Evolutionary conservation across 2,329 filamentous ascomycete species (phyloP), one percentile per base, ranked within the genome.

Genomic region (Boeremia exigua): DNA sequence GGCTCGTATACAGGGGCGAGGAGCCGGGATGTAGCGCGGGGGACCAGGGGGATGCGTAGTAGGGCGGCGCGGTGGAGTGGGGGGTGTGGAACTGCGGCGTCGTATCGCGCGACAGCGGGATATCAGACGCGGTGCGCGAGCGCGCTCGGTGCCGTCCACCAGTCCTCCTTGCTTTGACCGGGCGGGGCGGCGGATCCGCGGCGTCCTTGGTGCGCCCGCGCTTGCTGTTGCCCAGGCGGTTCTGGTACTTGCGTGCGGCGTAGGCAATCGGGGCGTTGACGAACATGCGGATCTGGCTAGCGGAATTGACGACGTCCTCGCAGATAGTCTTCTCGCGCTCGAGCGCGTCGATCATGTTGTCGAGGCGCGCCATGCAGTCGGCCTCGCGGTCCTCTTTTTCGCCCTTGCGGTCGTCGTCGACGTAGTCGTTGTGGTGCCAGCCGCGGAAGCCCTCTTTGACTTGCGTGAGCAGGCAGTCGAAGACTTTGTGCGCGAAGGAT

Each of bases 291-390:
- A 74, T 72, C 51, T 74, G 70, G 37, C 69, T 68, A 2, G 69
- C 70, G 1, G 71, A 74, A 52, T 62, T 68, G 64, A 75, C 72
- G 14, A 75, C 70, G 45, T 75, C 72, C 37, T 75, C 72, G 49
- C 72, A 74, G 14, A 75, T 72, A 0, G 71, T 73, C 60, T 74
- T 75, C 47, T 75, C 72, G 29, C 69, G 65, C 58, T 70, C 65
- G 1, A 75, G 63, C 1, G 66, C 71, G 12, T 55, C 48, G 15
- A 75, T 63, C 46, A 75, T 64, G 28, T 70, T 73, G 5, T 69
- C 62, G 10, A 75, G 48, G 3, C 72, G 61, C 1, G 59, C 66
- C 23, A 59, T 61, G 33, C 72, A 75, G 50, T 65, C 62, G 4
- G 68, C 59, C n/a, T 73, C 63, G 6, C 64, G 67, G 36, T 75